Evolutionary conservation across 768 basidiomycete species (phyloP).

Genomic region (Chalciporus pseudorubinellus): DNA sequence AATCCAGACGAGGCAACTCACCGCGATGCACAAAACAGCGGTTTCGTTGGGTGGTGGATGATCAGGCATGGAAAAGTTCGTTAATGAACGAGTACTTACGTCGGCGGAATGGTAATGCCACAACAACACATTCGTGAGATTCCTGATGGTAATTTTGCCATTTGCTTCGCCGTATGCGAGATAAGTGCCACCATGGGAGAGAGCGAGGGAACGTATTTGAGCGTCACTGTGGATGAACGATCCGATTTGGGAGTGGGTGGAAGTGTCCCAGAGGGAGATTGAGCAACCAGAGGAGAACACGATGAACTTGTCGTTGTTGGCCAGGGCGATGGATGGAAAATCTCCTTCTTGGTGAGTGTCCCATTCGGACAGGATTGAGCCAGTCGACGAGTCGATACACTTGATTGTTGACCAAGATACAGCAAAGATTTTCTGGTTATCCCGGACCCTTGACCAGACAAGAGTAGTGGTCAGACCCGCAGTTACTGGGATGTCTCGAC

Average conservation of each 20-base stretch:
- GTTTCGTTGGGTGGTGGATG: too few relatives aligned
- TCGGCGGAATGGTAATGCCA: too few relatives aligned
- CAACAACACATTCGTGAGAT: constrained; percentile 4
- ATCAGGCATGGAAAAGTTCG: too few relatives aligned
- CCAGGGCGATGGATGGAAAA: constrained; percentile 11
- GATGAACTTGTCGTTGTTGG: constrained; percentile 12
- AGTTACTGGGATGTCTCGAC: too few relatives aligned
- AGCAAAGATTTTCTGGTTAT: constrained; percentile 10
- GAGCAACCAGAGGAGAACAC: constrained; percentile 6
- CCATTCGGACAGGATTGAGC: constrained; percentile 13
- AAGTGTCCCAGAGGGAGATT: constrained; percentile 16
- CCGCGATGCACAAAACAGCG: too few relatives aligned
- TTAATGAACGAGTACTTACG: too few relatives aligned
- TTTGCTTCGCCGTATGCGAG: constrained; percentile 12
- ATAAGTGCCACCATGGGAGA: constrained; percentile 6
- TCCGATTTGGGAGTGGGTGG: constrained; percentile 8
- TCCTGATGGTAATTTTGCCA: constrained; percentile 5
- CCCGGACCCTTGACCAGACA: constrained; percentile 19
- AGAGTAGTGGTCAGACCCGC: constrained; percentile 13
- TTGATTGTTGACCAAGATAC: constrained; percentile 8
- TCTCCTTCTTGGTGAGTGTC: constrained; percentile 3
- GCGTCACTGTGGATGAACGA: constrained; percentile 4
- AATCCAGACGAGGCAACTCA: too few relatives aligned
- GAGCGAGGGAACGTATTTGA: constrained; percentile 10
- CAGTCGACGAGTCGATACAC: constrained; percentile 10